A percentile compares a stretch with the other conserved stretches of the same genome.
These are phyloP conservation scores for Colletotrichum sp. DNA, from an alignment of 2,329 filamentous ascomycete genomes.

Conservation along the genomic window DNA sequence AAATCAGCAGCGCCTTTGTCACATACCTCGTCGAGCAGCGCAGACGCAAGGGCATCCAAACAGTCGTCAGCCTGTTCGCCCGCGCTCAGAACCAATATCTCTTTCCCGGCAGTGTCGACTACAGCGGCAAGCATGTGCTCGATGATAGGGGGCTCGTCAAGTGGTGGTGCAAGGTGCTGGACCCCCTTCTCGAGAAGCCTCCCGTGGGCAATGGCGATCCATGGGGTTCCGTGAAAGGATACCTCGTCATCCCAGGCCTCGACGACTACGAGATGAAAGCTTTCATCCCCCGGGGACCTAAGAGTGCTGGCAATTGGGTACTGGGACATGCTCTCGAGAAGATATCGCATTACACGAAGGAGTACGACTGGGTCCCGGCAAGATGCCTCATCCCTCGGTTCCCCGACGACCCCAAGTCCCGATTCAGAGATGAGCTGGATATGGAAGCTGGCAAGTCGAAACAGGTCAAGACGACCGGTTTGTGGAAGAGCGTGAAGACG, in stretches of 20 bases:
- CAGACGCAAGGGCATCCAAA: slow-evolving; percentile 66
- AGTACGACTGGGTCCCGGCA: slow-evolving; percentile 69
- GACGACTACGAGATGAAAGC: slow-evolving; percentile 81
- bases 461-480: slow-evolving; percentile 60
- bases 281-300: slow-evolving; percentile 68
- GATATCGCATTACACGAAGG: slow-evolving; percentile 66
- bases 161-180: slow-evolving; percentile 93
- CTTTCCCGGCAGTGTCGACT: slow-evolving; percentile 89
- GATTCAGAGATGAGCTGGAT: slow-evolving; percentile 88
- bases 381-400: slow-evolving; percentile 88
- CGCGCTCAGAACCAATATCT: slow-evolving; percentile 92
- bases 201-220: slow-evolving; percentile 32
- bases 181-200: slow-evolving; percentile 69
- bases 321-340: slow-evolving; percentile 73
- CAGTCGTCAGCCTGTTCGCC: slow-evolving; percentile 89
- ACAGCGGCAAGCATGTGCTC: slow-evolving; percentile 85
- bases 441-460: slow-evolving; percentile 72
- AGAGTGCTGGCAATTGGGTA: slow-evolving; percentile 64
- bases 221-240: slow-evolving; percentile 68
- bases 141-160: slow-evolving; percentile 89
- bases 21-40: slow-evolving; percentile 73
- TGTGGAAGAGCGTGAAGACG: slow-evolving; percentile 83
- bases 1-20: slow-evolving; percentile 77
- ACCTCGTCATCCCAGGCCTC: slow-evolving; percentile 86
- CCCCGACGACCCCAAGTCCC: slow-evolving; percentile 92